Evolutionary conservation across 1,284 basidiomycete genomes (phyloP), one percentile per base, ranked within the genome.

Genomic region (Ganoderma lucidum): DNA sequence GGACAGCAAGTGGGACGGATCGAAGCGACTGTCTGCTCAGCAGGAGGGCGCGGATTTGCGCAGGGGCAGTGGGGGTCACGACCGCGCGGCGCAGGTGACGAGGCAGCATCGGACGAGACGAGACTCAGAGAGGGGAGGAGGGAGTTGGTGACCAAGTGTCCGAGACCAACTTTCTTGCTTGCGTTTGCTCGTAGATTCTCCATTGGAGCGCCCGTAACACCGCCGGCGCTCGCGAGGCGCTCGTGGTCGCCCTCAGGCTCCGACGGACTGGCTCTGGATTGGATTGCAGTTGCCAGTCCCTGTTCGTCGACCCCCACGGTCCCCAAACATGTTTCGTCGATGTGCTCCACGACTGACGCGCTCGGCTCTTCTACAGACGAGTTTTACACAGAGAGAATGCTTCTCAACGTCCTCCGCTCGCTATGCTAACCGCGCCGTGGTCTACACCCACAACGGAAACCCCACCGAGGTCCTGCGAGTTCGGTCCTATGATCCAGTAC

Each of bases 381-480:
- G 8, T 15, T 6, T 30, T 3, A 32, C 60, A 30, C 66, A 39
- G 30, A 45, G n/a, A 19, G 17, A 30, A 2, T 5, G 23, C 9
- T 75, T 77, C 68, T 74, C 74, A 2, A 70, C 72, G 2, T 68
- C 71, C 19, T 41, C 69, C 9, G 19, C 59, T 14, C 60, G 64
- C 19, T 56, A 48, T 3, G 78, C 78, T 44, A 86, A 87, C 75
- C 87, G 93, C 69, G 93, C 92, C 8, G 80, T 94, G 45, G 83
- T 91, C 48, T 94, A 92, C 79, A 80, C 83, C 2, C 74, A 83
- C 23, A 86, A 84, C 70, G 93, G 93, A 42, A 81, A 87, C 63
- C 91, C 93, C 1, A 73, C 83, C 14, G 77, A 86, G 30, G 91
- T 93, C 42, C 82, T 95, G 61, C 80, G 80, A 10, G 83, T 85